Percentiles rank a stretch among this genome's conserved stretches.
Conservation (phyloP, 352 stramenopile species). For the Phytophthora brassicae region DNA sequence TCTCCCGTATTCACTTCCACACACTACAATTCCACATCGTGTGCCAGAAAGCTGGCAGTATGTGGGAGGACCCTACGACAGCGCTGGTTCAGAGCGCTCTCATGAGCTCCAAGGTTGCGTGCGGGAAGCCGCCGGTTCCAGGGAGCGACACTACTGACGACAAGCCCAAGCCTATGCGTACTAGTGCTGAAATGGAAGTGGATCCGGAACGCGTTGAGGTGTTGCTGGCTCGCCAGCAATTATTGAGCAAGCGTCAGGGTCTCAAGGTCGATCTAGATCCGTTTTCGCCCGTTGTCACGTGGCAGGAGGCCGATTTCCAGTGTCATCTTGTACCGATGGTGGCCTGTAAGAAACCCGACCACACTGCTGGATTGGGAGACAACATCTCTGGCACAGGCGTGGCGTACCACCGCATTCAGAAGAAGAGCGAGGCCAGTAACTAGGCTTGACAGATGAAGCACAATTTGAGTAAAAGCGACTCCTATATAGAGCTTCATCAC, state of each 20-base stretch:
- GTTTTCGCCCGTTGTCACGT: conserved; percentile 63
- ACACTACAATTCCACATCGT: conserved; percentile 88
- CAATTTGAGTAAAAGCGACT: conserved; percentile 16
- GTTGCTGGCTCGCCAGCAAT: conserved; percentile 51
- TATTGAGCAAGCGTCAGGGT: conserved; percentile 57
- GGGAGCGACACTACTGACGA: conserved; percentile 18
- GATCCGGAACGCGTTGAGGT: conserved; percentile 73
- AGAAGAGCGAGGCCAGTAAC: conserved; percentile 28
- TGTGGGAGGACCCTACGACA: conserved; percentile 70
- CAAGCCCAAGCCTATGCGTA: conserved; percentile 42
- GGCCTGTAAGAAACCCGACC: conserved; percentile 80
- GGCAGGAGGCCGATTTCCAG: conserved; percentile 73
- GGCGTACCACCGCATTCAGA: conserved; percentile 72
- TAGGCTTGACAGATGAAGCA: conserved; percentile 18
- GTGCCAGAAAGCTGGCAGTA: conserved; percentile 62
- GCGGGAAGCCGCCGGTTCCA: conserved; percentile 53
- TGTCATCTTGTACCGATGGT: conserved; percentile 82
- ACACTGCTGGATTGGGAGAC: conserved; percentile 79
- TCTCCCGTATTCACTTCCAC: conserved; percentile 85
- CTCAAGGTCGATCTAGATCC: conserved; percentile 67
- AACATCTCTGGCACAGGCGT: conserved; percentile 87
- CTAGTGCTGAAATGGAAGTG: conserved; percentile 68
- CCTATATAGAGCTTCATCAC: conserved; percentile 28
- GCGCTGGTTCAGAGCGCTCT: conserved; percentile 75
- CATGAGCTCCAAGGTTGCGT: conserved; percentile 84